A percentile compares a stretch with the other conserved stretches of the same genome.
These are phyloP conservation scores for Earliella scabrosa DNA, from an alignment of 1,284 basidiomycete genomes.

Conservation along the genomic window DNA sequence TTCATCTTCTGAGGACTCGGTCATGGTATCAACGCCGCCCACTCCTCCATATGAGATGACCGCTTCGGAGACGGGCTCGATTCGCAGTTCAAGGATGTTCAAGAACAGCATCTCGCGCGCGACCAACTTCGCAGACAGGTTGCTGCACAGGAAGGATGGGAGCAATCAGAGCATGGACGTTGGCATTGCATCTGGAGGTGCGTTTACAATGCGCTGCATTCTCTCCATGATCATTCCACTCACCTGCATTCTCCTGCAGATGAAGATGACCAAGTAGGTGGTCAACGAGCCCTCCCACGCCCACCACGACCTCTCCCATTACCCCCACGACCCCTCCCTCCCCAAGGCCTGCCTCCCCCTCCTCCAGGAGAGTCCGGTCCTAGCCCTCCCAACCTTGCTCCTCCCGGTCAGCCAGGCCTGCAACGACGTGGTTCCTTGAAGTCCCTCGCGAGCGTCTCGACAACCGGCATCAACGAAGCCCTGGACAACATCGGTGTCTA, in stretches of 20 bases:
- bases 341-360: constrained; percentile 18
- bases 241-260: constrained; percentile 4
- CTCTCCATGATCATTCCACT: not conserved
- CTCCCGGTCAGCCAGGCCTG: constrained; percentile 11
- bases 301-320: constrained; percentile 21
- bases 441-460: constrained; percentile 32
- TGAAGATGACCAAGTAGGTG: constrained; percentile 16
- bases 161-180: constrained; percentile 23
- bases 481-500: constrained; percentile 35
- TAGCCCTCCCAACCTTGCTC: constrained; percentile 8
- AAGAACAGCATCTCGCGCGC: constrained; percentile 37
- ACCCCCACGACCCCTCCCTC: constrained; percentile 18
- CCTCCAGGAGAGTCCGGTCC: constrained; percentile 4
- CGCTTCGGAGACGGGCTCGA: constrained; percentile 13
- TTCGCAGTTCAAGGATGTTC: constrained; percentile 33
- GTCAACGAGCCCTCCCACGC: constrained; percentile 15
- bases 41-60: constrained; percentile 33
- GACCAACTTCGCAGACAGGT: constrained; percentile 35
- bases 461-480: constrained; percentile 29
- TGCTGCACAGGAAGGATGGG: constrained; percentile 33
- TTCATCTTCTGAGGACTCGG: constrained; percentile 40
- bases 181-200: constrained; percentile 22
- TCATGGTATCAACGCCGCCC: constrained; percentile 35
- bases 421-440: constrained; percentile 29
- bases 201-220: not conserved